Conservation (phyloP, 805 yeast species). For the Candida fluviatilis region DNA sequence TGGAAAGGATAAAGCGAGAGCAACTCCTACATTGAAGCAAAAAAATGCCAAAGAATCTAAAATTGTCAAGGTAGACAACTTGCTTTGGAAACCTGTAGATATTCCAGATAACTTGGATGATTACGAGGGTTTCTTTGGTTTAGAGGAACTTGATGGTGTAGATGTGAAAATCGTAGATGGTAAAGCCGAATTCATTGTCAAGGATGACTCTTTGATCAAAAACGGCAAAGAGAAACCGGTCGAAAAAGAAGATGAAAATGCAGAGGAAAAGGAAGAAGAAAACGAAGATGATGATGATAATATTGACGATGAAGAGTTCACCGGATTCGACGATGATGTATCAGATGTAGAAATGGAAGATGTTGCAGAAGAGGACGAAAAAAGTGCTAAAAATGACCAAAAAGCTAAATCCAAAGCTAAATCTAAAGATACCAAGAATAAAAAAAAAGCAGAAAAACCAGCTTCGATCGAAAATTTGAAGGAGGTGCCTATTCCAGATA, state of each 20-base stretch:
- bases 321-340: conserved; percentile 22
- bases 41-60: conserved; percentile 28
- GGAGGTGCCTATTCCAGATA: conserved; percentile 26
- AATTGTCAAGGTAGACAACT: conserved; percentile 45
- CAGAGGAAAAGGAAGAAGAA: conserved; percentile 13
- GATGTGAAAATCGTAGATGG: conserved; percentile 75
- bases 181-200: conserved; percentile 48
- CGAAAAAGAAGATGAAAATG: conserved; percentile 14
- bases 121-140: conserved; percentile 85
- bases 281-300: conserved; percentile 14
- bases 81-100: conserved; percentile 78
- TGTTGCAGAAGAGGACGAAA: conserved; percentile 12
- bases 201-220: conserved; percentile 25
- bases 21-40: conserved; percentile 25
- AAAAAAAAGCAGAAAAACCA: not conserved
- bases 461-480: conserved; percentile 6
- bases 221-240: conserved; percentile 9
- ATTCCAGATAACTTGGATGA: conserved; percentile 82
- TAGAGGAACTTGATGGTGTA: conserved; percentile 94
- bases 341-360: conserved; percentile 15
- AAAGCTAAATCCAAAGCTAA: conserved; percentile 2
- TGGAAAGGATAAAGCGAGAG: conserved; percentile 5
- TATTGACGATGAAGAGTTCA: conserved; percentile 25
- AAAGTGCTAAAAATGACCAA: conserved; percentile 17
- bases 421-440: not conserved